Evolutionary conservation across 1,284 basidiomycete genomes (phyloP), one percentile per base, ranked within the genome.

Genomic region (Cerioporus squamosus): DNA sequence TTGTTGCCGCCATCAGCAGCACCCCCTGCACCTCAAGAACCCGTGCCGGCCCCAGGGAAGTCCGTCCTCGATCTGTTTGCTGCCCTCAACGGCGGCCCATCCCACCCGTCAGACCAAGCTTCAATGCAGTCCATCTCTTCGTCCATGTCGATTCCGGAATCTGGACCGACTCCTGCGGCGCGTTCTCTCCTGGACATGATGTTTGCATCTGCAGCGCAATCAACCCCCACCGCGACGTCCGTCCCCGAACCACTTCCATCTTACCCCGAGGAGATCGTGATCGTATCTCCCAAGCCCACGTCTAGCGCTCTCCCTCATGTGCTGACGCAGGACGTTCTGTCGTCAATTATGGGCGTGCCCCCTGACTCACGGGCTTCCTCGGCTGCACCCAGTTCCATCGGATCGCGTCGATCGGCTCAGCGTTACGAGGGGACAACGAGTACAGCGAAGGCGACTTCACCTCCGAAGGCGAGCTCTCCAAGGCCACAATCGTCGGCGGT

Each of bases 301-400:
- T 75, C 76, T 3, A 74, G 72, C 4, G 61, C 77, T 10, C 72
- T 81, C 64, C 73, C 85, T 60, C 85, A 87, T 66, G 78, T 88
- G 22, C 79, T 88, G 46, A 84, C 81, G 48, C 84, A 87, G 66
- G 82, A 87, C 56, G 86, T 88, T 44, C 83, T 90, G 45, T 82
- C 81, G 4, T 74, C 79, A 3, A 76, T 88, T 15, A 75, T 88
- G 2, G 85, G 83, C 9, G 72, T 83, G 42, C 74, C 77, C 1
- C 66, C 73, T 1, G 63, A 62, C 53, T 81, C 82, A 0, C 81
- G 82, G 23, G 76, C 82, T 22, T 77, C 83, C 4, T 87, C 85
- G 1, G 79, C 76, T 9, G 78, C 81, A 4, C 79, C 80, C 14
- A 75, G 72, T 40, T 70, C 77, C 8, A 74, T 71, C 56, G 72